Percentiles rank a stretch among this genome's conserved stretches.
Evolutionary conservation across 2,329 filamentous ascomycete species (phyloP).

Genomic region (Fusarium aywerte): DNA sequence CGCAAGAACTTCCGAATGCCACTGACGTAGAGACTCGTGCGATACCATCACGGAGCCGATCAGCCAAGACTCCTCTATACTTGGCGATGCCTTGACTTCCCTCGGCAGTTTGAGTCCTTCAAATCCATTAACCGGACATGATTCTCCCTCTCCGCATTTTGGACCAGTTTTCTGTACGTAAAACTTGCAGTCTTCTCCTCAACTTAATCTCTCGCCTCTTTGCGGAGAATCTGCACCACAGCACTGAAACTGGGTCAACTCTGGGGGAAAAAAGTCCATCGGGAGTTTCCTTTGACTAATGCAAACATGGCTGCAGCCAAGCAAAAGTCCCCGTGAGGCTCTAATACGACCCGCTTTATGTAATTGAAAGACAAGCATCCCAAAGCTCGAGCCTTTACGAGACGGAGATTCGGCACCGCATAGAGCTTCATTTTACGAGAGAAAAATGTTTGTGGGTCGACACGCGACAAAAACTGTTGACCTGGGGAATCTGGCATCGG

Average conservation of each 20-base stretch:
- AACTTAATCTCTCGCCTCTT: slow-evolving; percentile 37
- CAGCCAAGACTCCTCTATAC: background rate
- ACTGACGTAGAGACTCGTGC: slow-evolving; percentile 18
- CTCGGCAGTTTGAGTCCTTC: background rate
- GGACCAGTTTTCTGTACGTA: slow-evolving; percentile 26
- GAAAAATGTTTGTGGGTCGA: background rate
- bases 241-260: background rate
- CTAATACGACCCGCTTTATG: slow-evolving; percentile 33
- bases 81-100: background rate
- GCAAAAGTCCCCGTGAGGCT: slow-evolving; percentile 31
- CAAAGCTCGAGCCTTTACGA: slow-evolving; percentile 33
- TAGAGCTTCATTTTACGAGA: slow-evolving; percentile 3
- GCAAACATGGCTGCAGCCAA: slow-evolving; percentile 35
- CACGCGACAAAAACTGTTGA: background rate
- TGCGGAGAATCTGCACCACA: slow-evolving; percentile 35
- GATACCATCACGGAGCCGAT: slow-evolving; percentile 22
- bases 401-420: slow-evolving; percentile 35
- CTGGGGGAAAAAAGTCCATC: slow-evolving; percentile 22
- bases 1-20: slow-evolving; percentile 21
- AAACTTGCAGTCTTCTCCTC: slow-evolving; percentile 30
- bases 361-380: slow-evolving; percentile 27
- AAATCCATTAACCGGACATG: background rate
- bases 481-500: slow-evolving; percentile 22
- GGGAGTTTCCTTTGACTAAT: slow-evolving; percentile 38
- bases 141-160: slow-evolving; percentile 29